Evolutionary conservation across 2,329 filamentous ascomycete genomes (phyloP), one percentile per base, ranked within the genome.

Genomic region (Diaporthe amygdali): DNA sequence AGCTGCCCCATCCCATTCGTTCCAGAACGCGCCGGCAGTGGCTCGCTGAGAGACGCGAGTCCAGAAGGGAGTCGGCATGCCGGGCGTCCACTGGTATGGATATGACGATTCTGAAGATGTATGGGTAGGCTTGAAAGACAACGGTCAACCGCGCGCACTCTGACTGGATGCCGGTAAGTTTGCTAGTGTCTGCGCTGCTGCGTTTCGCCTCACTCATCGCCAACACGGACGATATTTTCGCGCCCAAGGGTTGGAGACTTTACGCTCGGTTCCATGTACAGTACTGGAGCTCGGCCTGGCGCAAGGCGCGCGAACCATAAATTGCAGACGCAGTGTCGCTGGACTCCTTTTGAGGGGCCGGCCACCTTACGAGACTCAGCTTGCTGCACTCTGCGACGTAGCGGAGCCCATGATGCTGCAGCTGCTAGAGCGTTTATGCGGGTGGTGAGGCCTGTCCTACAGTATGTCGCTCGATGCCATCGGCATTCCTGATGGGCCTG

Each of bases 391-490:
- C 71, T 71, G 68, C 71, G 56, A 41, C 17, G 51, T 46, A 72
- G 69, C 68, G 71, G 64, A 47, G 64, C 47, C 47, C 61, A 22
- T 37, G 39, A 51, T 51, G 63, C 44, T 70, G 68, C 71, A 52
- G 54, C 46, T 71, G 52, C 32, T 49, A 63, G 71, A 59, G 61
- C 69, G 37, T 52, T 63, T 39, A 61, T 67, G 69, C 59, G 67
- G 51, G 51, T 46, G 56, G 63, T 69, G 69, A 66, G 49, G 71
- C 69, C 68, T 64, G 69, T 71, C 66, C 69, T 71, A 66, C 69
- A 66, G 69, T 68, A 64, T 54, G 59, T 64, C 8, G 59, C 44
- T 64, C 44, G 20, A 41, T 39, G 20, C 59, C 20, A 37, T 37
- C 46, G 34, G 20, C 22, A 32, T 47, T 27, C 39, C 30, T 34